Evolutionary conservation across 306 rosid genomes (phyloP), one percentile per base, ranked within the genome.

Genomic region (Fragaria nilgerrensis): DNA sequence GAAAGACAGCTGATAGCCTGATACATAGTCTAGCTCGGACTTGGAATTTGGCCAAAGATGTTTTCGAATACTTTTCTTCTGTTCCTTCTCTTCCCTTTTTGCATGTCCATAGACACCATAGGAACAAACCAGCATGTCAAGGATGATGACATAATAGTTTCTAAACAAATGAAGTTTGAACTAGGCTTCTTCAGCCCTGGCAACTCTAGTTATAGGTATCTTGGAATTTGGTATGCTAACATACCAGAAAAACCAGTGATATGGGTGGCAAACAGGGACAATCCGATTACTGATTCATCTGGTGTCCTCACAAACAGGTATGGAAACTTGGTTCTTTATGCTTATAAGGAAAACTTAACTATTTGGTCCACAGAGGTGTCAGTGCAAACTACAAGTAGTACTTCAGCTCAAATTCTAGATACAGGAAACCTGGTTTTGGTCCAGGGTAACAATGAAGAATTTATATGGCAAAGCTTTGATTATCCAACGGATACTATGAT

Each of bases 151-250:
- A 56, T 29, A 25, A 56, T 22, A 22, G 29, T 56, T 2, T 56
- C 63, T 22, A 22, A 22, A 22, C 32, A 22, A 56, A 56, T 56
- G 29, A 85, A 48, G 32, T 90, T 88, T 47, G 87, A 81, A 3
- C 80, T 90, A 7, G 89, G 90, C 27, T 90, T 90, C 85, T 90
- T 90, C 43, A 63, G 43, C 43, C 68, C 68, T 32, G 34, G 34
- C 34, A 32, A 32, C 34, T 32, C 34, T 32, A 83, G 56, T 37
- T 27, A 19, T n/a, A 7, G 56, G 2, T 74, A 74, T 43, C 19
- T 43, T 10, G 95, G 88, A 17, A 85, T 90, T 68, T 80, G 89
- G 92, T 88, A 76, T 74, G 36, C 44, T 1, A 9, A 25, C 5
- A 25, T 58, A 27, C 20, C 65, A 8, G 22, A 36, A 3, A 20